These are phyloP conservation scores for Daldinia concentrica DNA, from an alignment of 495 filamentous ascomycete species.

Conservation along the genomic window DNA sequence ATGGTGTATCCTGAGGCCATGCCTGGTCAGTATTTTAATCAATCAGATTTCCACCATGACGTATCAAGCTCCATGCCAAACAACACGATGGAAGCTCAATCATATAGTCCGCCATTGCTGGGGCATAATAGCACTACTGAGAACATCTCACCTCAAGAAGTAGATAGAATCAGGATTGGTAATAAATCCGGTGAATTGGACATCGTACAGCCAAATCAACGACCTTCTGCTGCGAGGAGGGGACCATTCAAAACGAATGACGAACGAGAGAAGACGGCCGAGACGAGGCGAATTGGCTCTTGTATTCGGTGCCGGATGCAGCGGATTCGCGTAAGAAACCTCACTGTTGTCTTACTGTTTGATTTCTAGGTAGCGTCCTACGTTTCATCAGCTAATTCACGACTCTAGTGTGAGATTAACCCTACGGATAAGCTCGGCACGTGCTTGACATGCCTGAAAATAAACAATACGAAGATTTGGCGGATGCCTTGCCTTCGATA, in stretches of 20 bases:
- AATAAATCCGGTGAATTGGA: slow-evolving; percentile 41
- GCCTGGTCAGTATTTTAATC: slow-evolving; percentile 41
- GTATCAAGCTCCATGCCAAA: slow-evolving; percentile 36
- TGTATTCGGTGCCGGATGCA: slow-evolving; percentile 65
- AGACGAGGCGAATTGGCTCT: slow-evolving; percentile 60
- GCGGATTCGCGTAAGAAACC: slow-evolving; percentile 59
- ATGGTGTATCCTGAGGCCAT: slow-evolving; percentile 57
- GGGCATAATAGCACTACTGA: slow-evolving; percentile 32
- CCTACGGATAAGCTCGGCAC: slow-evolving; percentile 52
- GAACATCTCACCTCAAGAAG: slow-evolving; percentile 19
- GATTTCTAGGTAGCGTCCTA: neutral
- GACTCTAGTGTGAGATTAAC: slow-evolving; percentile 57
- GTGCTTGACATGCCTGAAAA: slow-evolving; percentile 60
- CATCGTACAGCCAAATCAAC: slow-evolving; percentile 44
- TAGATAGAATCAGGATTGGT: slow-evolving; percentile 28
- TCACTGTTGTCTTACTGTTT: slow-evolving; percentile 10
- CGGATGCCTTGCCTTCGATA: slow-evolving; percentile 59
- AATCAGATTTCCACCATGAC: slow-evolving; percentile 32
- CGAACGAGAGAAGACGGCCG: slow-evolving; percentile 58
- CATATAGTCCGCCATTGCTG: slow-evolving; percentile 17
- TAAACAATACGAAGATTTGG: slow-evolving; percentile 53
- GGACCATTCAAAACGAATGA: slow-evolving; percentile 59
- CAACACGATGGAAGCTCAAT: slow-evolving; percentile 32
- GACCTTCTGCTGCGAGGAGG: slow-evolving; percentile 52
- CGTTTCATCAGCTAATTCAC: slow-evolving; percentile 20